Base-by-base conservation (phyloP, 2,329 filamentous ascomycete genomes). In the Sporothrix inflata region DNA sequence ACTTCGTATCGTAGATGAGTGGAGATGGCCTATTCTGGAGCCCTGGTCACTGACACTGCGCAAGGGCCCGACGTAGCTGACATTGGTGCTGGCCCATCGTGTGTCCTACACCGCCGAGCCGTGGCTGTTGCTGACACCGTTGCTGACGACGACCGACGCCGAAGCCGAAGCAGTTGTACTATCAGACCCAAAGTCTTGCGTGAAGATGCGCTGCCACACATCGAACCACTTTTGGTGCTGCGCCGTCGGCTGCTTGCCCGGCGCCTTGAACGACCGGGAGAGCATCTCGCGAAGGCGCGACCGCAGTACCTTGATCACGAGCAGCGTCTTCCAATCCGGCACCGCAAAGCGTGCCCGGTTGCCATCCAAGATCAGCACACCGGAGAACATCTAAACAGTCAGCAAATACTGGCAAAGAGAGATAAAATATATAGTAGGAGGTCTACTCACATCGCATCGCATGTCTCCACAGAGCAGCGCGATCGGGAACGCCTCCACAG, bases 401-500 rank as follows among this genome's bases (percentile, higher is more conserved):
- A 70, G 38, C 16, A 60, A 16, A 45, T 24, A 45, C n/a, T 24
- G 45, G 30, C 94, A 57, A 42, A 70, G 27, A 30, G 7, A 40
- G 30, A 7, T 21, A 69, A 5, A 40, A 55, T 27, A 55, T 7
- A 24, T 38, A 12, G 11, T 45, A 19, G 27, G 69, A 72, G 72
- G 7, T 11, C 2, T 19, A 76, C 87, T 81, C 83, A 92, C 91
- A 83, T 94, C 94, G 78, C 94, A 95, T 72, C 94, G 92, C 21
- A 93, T 91, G 74, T 98, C 95, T 47, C 94, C 96, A 73, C 94
- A 96, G 69, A 98, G 86, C 38, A 99, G 83, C 19, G 92, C 90
- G 76, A 98, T 88, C 12, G 94, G 90, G 75, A 98, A 92, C 57
- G 94, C 91, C 61, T 97, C 91, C 0, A 91, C 90, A 0, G 91